Base-by-base conservation (phyloP, 805 yeast genomes). In the Pichia nakasei region DNA sequence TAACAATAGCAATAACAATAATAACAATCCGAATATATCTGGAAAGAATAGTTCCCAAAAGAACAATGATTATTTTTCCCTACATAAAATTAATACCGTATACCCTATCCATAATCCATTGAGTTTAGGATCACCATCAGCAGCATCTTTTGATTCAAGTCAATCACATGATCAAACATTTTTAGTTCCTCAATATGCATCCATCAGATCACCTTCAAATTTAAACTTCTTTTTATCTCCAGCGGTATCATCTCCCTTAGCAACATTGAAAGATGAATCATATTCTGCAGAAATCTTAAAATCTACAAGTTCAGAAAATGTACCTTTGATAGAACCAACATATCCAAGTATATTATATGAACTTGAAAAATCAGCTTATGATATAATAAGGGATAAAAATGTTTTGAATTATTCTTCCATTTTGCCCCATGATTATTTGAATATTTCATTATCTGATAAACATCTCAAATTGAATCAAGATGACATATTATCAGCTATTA, bases 351-450 rank as follows among this genome's bases (percentile, higher is more conserved):
- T 42, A 22, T 20, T 42, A 13, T 35, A 37, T 5, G 41, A 42
- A 37, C 8, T 42, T 8, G 38, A 42, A 24, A 21, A 42, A 6
- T 33, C 20, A 5, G 45, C 45, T 5, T 33, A 34, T 9, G 9
- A n/a, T 12, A 17, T 42, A 2, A 29, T 17, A 1, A 42, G 37
- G 13, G 29, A 17, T 26, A 31, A 24, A 15, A n/a, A n/a, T 17
- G n/a, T 22, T 7, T 8, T 17, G 7, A 29, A 33, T 5, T 24
- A 20, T 15, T 22, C 32, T 9, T 24, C 37, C 3, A 9, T 17
- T 15, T 27, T 47, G 13, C 50, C 45, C 11, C 43, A 43, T 34
- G 49, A 45, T 37, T 42, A 49, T 36, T 22, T 49, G 7, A 46
- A 45, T 19, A 34, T 43, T 9, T 31, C 43, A 4, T 21, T 46